These are phyloP conservation scores for Trichoderma asperellum DNA, from an alignment of 2,329 filamentous ascomycete genomes.

Conservation along the genomic window DNA sequence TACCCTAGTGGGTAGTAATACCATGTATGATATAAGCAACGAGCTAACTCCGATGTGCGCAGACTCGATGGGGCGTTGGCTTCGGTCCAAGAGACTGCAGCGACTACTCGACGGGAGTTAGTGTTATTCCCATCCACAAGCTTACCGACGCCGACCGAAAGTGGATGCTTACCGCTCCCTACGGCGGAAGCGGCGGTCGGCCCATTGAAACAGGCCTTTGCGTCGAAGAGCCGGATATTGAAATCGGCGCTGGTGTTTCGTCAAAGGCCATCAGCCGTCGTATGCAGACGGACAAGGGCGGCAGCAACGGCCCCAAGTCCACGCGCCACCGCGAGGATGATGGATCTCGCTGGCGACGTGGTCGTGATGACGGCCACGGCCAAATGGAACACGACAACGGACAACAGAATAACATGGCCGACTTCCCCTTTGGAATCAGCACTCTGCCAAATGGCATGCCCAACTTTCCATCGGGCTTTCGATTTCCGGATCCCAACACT, in stretches of 20 bases:
- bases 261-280: conserved; percentile 80
- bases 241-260: conserved; percentile 95
- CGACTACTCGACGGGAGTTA: conserved; percentile 90
- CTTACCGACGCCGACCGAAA: conserved; percentile 96
- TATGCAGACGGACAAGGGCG: conserved; percentile 70
- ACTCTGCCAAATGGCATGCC: conserved; percentile 50
- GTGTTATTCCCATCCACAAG: conserved; percentile 87
- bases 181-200: conserved; percentile 85
- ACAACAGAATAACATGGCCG: conserved; percentile 33
- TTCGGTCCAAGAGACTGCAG: conserved; percentile 97
- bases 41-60: conserved; percentile 29
- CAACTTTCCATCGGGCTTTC: conserved; percentile 47
- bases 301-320: conserved; percentile 66
- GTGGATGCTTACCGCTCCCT: conserved; percentile 94
- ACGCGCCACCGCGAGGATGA: conserved; percentile 52
- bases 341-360: conserved; percentile 40
- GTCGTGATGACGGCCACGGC: conserved; percentile 37
- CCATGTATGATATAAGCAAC: neutral
- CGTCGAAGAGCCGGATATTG: conserved; percentile 96
- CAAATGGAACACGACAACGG: conserved; percentile 22
- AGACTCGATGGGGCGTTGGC: conserved; percentile 97
- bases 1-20: neutral
- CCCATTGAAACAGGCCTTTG: conserved; percentile 81
- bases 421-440: conserved; percentile 48
- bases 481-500: conserved; percentile 43